Percentiles rank a stretch among this genome's conserved stretches.
phyloP scores from a whole-genome alignment of 2,329 filamentous ascomycete genomes.

The Botrytis pseudocinerea region DNA sequence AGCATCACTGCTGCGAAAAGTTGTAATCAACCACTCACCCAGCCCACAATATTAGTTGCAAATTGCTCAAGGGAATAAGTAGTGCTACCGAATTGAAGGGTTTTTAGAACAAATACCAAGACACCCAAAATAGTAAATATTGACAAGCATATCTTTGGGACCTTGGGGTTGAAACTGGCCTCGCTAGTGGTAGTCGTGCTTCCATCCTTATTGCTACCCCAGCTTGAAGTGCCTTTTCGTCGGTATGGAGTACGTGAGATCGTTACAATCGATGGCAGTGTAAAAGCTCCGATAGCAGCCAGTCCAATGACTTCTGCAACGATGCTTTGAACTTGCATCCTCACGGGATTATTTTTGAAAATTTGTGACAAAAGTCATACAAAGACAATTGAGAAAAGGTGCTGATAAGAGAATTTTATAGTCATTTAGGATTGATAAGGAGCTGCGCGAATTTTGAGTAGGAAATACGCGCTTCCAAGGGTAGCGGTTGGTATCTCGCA shows the following conservation, averaged over 20 bases:
- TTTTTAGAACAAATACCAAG: constrained; percentile 52
- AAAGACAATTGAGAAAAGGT: background rate
- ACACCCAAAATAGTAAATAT: constrained; percentile 37
- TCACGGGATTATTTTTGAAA: background rate
- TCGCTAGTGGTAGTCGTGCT: constrained; percentile 62
- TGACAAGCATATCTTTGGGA: constrained; percentile 41
- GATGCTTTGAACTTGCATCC: constrained; percentile 14
- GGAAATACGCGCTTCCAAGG: constrained; percentile 14
- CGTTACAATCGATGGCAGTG: constrained; percentile 16
- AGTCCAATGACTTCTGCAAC: constrained; percentile 23
- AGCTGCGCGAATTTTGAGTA: constrained; percentile 10
- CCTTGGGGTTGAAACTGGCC: constrained; percentile 59
- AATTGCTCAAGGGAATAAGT: constrained; percentile 2
- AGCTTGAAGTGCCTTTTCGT: constrained; percentile 5
- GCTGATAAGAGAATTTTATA: constrained; percentile 11
- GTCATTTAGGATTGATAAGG: background rate
- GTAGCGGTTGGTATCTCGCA: constrained; percentile 16
- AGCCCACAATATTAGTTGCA: constrained; percentile 4
- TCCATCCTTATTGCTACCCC: constrained; percentile 70
- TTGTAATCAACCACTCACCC: constrained; percentile 13
- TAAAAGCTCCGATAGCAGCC: constrained; percentile 12
- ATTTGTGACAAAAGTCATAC: background rate
- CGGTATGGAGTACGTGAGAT: constrained; percentile 11
- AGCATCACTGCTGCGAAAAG: background rate
- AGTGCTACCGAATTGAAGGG: constrained; percentile 45